Conservation (phyloP, 202 grass and related monocot species). For the Dendrocalamus latiflorus region DNA sequence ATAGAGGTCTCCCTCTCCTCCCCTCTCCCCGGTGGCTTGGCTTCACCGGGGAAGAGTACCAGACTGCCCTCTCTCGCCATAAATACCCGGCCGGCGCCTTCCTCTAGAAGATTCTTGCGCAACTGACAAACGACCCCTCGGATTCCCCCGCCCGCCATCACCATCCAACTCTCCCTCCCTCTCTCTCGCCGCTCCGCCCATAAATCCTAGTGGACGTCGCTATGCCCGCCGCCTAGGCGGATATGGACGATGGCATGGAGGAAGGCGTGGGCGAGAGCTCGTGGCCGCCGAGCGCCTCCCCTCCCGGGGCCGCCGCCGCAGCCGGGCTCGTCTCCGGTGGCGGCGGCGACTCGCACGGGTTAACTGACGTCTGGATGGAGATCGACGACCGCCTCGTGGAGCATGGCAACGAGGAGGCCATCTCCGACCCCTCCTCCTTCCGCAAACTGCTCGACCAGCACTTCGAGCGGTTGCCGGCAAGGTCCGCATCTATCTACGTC, state of each 20-base stretch:
- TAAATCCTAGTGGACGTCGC: background rate
- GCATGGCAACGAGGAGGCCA: constrained; percentile 38
- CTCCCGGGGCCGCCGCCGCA: too few species aligned
- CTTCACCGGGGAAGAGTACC: too few species aligned
- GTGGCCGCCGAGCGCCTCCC: background rate
- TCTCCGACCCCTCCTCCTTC: constrained; percentile 37
- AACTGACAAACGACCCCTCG: constrained; percentile 28
- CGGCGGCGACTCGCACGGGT: too few species aligned
- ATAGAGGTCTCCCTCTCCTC: too few species aligned
- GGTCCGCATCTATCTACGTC: constrained; percentile 30
- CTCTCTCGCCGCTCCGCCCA: background rate
- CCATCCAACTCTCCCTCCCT: background rate
- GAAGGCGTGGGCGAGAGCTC: constrained; percentile 56
- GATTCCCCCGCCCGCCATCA: constrained; percentile 22
- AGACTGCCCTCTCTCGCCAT: background rate
- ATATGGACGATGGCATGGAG: constrained; percentile 37
- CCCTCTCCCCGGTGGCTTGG: too few species aligned
- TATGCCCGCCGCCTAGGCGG: constrained; percentile 3
- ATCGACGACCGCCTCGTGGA: constrained; percentile 52
- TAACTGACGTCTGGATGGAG: constrained; percentile 36
- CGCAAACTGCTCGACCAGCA: constrained; percentile 36
- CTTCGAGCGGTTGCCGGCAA: constrained; percentile 46
- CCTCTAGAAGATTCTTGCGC: constrained; percentile 38
- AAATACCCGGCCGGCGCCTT: background rate
- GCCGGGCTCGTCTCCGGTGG: too few species aligned